phyloP scores from a whole-genome alignment of 2,329 filamentous ascomycete species.

The Fusarium sp. region DNA sequence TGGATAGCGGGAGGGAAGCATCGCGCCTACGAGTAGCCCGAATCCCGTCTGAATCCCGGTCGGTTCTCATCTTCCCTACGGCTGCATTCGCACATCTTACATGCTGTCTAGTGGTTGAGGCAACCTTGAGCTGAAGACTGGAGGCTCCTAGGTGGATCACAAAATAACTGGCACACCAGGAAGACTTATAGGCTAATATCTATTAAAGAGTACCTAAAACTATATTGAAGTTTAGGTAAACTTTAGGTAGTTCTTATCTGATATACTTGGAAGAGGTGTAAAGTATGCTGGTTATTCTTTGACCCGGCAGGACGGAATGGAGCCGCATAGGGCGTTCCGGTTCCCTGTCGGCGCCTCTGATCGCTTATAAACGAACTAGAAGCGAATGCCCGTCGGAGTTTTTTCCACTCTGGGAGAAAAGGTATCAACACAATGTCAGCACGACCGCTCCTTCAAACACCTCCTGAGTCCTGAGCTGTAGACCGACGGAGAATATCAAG shows the following conservation, averaged over 20 bases:
- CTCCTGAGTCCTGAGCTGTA: neutral
- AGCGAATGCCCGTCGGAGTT: conserved; percentile 36
- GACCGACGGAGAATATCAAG: neutral
- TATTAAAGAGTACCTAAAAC: too few species aligned
- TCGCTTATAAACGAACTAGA: neutral
- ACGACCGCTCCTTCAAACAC: conserved; percentile 5
- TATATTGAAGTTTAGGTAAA: too few species aligned
- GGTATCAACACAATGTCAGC: neutral
- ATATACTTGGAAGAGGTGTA: too few species aligned
- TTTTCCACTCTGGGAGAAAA: conserved; percentile 8
- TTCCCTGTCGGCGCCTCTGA: conserved; percentile 6
- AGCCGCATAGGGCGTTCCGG: conserved; percentile 5
- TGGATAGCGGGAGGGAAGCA: conserved; percentile 13
- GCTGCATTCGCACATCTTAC: conserved; percentile 33
- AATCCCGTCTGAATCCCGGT: conserved; percentile 27
- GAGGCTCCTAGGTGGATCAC: too few species aligned
- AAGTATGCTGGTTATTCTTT: too few species aligned
- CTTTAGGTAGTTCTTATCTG: too few species aligned
- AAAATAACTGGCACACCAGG: too few species aligned
- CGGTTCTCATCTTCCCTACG: conserved; percentile 2
- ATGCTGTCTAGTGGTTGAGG: conserved; percentile 5
- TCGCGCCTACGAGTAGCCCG: conserved; percentile 12
- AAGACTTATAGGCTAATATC: too few species aligned
- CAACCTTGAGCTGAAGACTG: conserved; percentile 1
- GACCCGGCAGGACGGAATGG: neutral